Evolutionary conservation across 2,329 filamentous ascomycete species (phyloP).

Genomic region (Coniochaeta sp.): DNA sequence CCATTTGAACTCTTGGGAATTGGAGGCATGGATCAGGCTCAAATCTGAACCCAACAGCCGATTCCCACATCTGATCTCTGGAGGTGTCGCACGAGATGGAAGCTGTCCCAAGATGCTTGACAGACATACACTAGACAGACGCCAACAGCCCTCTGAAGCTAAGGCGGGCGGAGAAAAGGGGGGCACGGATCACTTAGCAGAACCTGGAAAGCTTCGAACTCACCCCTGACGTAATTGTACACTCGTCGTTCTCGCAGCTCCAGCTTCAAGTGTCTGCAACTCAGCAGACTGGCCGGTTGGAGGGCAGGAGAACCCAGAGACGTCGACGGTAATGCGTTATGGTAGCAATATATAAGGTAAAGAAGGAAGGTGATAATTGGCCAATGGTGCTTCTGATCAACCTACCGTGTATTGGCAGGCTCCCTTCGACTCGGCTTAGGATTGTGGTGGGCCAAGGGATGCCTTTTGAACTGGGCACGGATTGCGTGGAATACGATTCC

Average conservation of each 20-base stretch:
- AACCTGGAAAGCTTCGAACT: neutral
- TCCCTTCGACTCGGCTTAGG: too few species aligned
- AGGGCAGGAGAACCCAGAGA: neutral
- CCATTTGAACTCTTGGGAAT: neutral
- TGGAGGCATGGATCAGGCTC: neutral
- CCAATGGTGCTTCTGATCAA: too few species aligned
- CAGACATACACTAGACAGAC: too few species aligned
- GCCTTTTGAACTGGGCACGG: neutral
- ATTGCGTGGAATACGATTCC: neutral
- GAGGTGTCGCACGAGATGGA: neutral
- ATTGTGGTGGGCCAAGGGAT: neutral
- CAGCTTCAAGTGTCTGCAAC: neutral
- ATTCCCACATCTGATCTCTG: neutral
- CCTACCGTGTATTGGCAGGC: too few species aligned
- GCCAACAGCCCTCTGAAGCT: neutral
- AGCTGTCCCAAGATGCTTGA: neutral
- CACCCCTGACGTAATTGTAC: neutral
- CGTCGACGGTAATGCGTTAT: too few species aligned
- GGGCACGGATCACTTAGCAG: neutral
- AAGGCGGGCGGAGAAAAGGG: neutral
- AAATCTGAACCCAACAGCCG: neutral
- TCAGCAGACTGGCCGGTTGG: neutral
- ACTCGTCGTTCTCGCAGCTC: neutral
- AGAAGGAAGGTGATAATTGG: too few species aligned
- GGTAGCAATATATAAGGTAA: too few species aligned